Evolutionary conservation across 768 basidiomycete species (phyloP).

Genomic region (Daedaleopsis nitida): DNA sequence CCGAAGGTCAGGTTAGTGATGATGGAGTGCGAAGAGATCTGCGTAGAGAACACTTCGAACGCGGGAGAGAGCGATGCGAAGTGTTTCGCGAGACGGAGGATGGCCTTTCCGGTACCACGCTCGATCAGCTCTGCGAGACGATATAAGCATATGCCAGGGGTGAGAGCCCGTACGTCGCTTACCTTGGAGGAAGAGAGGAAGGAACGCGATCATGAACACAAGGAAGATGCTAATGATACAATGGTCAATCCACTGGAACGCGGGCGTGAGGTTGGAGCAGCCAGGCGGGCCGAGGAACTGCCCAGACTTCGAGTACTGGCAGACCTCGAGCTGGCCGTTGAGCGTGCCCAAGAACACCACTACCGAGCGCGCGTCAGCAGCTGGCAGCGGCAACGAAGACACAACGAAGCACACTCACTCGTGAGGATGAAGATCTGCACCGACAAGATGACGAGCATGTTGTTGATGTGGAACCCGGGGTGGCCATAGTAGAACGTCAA

Average conservation of each 20-base stretch:
- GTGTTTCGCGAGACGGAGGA: constrained; percentile 91
- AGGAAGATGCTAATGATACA: constrained; percentile 98
- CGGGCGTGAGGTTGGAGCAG: constrained; percentile 93
- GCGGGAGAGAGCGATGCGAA: constrained; percentile 92
- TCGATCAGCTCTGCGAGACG: constrained; percentile 80
- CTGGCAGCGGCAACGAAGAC: neutral
- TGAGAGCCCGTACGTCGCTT: constrained; percentile 15
- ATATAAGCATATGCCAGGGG: constrained; percentile 17
- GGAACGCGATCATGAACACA: constrained; percentile 96
- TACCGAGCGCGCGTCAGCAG: constrained; percentile 35
- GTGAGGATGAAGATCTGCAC: constrained; percentile 95
- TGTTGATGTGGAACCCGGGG: constrained; percentile 99
- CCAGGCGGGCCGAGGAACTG: constrained; percentile 79
- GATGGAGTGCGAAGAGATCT: constrained; percentile 98
- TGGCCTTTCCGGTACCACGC: constrained; percentile 89
- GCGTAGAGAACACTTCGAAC: constrained; percentile 98
- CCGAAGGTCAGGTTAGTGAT: constrained; percentile 96
- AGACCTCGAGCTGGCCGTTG: constrained; percentile 78
- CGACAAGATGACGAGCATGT: constrained; percentile 97
- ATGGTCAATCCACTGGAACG: constrained; percentile 93
- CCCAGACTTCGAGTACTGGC: constrained; percentile 73
- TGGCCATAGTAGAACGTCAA: constrained; percentile 99
- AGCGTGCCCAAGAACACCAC: constrained; percentile 96
- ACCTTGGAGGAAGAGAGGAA: constrained; percentile 96
- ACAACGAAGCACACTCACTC: constrained; percentile 49